phyloP scores from a whole-genome alignment of 1,139 yeast species.

The Lodderomyces theae region DNA sequence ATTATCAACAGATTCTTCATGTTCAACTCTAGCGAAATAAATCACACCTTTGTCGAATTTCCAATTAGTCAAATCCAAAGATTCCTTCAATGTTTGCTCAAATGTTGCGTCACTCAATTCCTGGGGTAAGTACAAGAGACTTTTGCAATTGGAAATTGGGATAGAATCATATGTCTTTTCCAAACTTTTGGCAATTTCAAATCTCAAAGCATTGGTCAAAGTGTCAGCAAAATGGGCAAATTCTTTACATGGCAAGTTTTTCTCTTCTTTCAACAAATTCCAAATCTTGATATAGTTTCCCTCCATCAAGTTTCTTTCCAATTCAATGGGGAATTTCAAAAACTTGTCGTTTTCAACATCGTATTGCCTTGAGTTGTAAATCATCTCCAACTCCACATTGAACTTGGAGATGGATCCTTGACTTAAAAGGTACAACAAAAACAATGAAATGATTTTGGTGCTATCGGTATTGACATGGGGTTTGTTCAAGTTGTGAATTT shows the following conservation, averaged over 20 bases:
- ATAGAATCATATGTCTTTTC: constrained; percentile 74
- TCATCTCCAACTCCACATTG: constrained; percentile 82
- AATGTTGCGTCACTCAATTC: constrained; percentile 58
- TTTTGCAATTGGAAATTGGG: constrained; percentile 81
- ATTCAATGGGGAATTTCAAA: constrained; percentile 78
- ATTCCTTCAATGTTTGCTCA: constrained; percentile 54
- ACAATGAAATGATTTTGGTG: constrained; percentile 75
- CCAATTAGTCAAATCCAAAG: constrained; percentile 61
- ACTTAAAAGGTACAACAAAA: constrained; percentile 71
- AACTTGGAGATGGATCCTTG: constrained; percentile 84
- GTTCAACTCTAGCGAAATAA: constrained; percentile 42
- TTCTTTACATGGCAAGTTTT: constrained; percentile 54
- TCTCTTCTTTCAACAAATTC: constrained; percentile 64
- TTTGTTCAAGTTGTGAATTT: constrained; percentile 49
- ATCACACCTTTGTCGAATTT: constrained; percentile 56
- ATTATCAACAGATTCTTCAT: constrained; percentile 46
- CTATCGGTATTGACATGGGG: constrained; percentile 48
- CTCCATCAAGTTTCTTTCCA: constrained; percentile 94
- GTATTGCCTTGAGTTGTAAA: constrained; percentile 50
- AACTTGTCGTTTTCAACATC: constrained; percentile 50
- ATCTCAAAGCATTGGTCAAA: constrained; percentile 71
- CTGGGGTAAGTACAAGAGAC: constrained; percentile 70
- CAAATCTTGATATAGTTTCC: constrained; percentile 94
- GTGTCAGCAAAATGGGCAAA: constrained; percentile 59
- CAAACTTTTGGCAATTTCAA: constrained; percentile 84